phyloP scores from a whole-genome alignment of 108 stramenopile species.

The Cyclotella choctawhatcheeana region DNA sequence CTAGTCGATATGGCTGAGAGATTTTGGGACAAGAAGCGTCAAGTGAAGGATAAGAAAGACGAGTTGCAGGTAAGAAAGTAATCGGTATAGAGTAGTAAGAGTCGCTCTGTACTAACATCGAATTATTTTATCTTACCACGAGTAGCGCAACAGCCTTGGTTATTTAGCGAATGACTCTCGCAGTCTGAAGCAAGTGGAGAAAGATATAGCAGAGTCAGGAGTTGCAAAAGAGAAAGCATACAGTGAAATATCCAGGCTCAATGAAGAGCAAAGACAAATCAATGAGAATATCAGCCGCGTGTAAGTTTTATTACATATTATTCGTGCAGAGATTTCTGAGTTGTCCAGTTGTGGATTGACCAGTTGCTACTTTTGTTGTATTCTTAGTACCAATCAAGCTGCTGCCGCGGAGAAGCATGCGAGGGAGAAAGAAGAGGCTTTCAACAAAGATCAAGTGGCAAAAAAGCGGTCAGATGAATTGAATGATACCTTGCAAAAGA shows the following conservation, averaged over 20 bases:
- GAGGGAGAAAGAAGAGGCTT: slow-evolving; percentile 69
- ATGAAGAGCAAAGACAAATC: slow-evolving; percentile 65
- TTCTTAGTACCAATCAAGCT: slow-evolving; percentile 35
- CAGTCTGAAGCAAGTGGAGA: slow-evolving; percentile 70
- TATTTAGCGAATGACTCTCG: slow-evolving; percentile 39
- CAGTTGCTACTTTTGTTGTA: background rate
- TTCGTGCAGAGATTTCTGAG: too few relatives aligned
- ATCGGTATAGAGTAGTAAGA: background rate
- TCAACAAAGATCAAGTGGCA: slow-evolving; percentile 61
- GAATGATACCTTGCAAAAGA: slow-evolving; percentile 46
- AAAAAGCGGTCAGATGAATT: slow-evolving; percentile 58
- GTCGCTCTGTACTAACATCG: too few relatives aligned
- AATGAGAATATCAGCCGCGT: slow-evolving; percentile 54
- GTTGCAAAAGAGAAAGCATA: slow-evolving; percentile 67
- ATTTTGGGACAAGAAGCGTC: slow-evolving; percentile 57
- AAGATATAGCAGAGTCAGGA: slow-evolving; percentile 49
- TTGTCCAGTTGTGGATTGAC: background rate
- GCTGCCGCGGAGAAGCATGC: slow-evolving; percentile 58
- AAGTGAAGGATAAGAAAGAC: slow-evolving; percentile 65
- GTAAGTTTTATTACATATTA: background rate
- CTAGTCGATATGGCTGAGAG: slow-evolving; percentile 55
- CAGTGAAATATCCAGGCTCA: slow-evolving; percentile 61
- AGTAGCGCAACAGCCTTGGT: slow-evolving; percentile 7
- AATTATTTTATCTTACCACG: background rate
- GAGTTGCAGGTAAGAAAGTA: slow-evolving; percentile 29